phyloP scores from a whole-genome alignment of 2,329 filamentous ascomycete species.

The Aspergillus fischeri region DNA sequence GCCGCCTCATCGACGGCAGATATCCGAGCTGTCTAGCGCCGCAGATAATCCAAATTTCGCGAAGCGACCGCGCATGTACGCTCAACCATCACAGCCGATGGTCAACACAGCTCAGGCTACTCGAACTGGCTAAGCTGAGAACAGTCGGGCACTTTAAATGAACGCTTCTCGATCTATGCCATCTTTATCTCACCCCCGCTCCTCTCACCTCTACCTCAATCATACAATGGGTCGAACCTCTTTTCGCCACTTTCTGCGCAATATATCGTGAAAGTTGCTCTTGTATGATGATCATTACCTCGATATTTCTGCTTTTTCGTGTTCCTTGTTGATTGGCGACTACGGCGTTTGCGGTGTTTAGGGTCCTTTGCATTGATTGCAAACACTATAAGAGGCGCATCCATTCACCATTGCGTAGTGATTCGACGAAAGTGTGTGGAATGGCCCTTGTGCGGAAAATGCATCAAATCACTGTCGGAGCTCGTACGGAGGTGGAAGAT shows the following conservation, averaged over 20 bases:
- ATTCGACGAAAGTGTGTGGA: background rate
- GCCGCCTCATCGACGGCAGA: conserved; percentile 51
- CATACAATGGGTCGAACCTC: background rate
- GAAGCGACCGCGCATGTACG: conserved; percentile 59
- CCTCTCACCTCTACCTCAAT: background rate
- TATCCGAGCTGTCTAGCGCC: conserved; percentile 58
- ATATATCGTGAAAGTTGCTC: background rate
- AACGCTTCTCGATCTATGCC: conserved; percentile 1
- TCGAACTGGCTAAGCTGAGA: conserved; percentile 26
- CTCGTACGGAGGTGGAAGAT: background rate
- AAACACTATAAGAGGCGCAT: background rate
- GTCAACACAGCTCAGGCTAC: conserved; percentile 48
- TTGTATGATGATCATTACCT: background rate
- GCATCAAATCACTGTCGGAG: background rate
- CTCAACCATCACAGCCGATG: conserved; percentile 42
- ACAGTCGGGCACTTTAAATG: background rate
- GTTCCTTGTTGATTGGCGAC: background rate
- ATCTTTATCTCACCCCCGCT: background rate
- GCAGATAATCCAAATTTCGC: conserved; percentile 49
- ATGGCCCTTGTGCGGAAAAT: background rate
- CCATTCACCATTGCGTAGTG: too few relatives aligned
- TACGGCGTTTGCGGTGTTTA: background rate
- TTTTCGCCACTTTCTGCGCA: background rate
- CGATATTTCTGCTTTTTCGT: background rate
- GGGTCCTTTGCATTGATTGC: background rate